These are phyloP conservation scores for Coemansia sp. DNA, from an alignment of 192 early-diverging fungal genomes.

Conservation along the genomic window DNA sequence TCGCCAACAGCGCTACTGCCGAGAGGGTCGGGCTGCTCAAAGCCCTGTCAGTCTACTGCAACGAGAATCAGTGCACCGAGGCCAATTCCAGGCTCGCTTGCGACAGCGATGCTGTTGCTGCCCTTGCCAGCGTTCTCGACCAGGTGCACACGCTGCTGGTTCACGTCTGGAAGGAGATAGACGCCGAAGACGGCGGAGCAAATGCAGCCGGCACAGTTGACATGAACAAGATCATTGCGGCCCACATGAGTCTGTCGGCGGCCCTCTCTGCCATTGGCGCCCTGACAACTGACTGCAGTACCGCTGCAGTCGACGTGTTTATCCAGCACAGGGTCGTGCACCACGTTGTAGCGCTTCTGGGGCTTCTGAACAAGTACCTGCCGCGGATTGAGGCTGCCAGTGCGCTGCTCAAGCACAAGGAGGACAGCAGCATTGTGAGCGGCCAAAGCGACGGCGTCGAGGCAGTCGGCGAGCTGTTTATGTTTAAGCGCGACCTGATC, in stretches of 20 bases:
- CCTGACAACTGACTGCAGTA: conserved; percentile 12
- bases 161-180: conserved; percentile 8
- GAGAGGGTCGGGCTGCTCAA: conserved; percentile 23
- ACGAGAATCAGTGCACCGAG: conserved; percentile 1
- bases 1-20: not conserved
- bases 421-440: not conserved
- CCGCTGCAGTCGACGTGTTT: not conserved
- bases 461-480: conserved; percentile 19
- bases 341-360: conserved; percentile 19
- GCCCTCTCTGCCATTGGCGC: conserved; percentile 15
- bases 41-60: conserved; percentile 34
- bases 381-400: conserved; percentile 18
- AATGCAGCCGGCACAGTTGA: not conserved
- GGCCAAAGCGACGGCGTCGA: not conserved
- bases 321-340: conserved; percentile 7
- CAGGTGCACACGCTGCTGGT: conserved; percentile 3
- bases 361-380: conserved; percentile 28
- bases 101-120: not conserved
- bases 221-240: conserved; percentile 8
- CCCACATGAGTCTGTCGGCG: conserved; percentile 18
- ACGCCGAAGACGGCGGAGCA: not conserved
- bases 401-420: not conserved
- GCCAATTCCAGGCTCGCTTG: not conserved
- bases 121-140: not conserved
- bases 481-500: conserved; percentile 47